These are phyloP conservation scores for Chloroidium sp. DNA, from an alignment of 163 green algal species.

Conservation along the genomic window DNA sequence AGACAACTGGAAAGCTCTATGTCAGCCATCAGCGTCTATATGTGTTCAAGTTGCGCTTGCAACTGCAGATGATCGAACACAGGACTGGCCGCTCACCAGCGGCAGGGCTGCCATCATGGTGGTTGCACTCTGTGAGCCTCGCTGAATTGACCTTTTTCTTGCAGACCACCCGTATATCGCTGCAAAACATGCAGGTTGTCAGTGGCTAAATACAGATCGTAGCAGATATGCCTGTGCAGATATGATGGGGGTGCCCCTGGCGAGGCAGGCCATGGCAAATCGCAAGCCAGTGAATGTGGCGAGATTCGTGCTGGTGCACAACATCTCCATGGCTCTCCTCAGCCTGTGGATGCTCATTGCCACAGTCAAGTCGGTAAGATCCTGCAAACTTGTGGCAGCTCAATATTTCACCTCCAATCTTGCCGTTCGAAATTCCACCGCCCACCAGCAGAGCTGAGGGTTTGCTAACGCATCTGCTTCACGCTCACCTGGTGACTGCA, in stretches of 20 bases:
- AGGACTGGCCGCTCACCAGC: slow-evolving; percentile 22
- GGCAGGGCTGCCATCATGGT: slow-evolving; percentile 11
- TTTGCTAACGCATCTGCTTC: too few relatives aligned
- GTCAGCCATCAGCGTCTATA: too few relatives aligned
- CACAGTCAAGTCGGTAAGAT: neutral
- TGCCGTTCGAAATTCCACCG: too few relatives aligned
- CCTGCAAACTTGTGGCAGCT: too few relatives aligned
- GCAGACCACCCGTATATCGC: neutral
- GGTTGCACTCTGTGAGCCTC: slow-evolving; percentile 13
- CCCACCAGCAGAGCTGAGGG: too few relatives aligned
- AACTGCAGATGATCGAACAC: slow-evolving; percentile 18
- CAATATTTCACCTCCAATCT: too few relatives aligned
- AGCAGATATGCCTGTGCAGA: slow-evolving; percentile 16
- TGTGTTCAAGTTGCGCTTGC: too few relatives aligned
- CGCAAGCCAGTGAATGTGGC: slow-evolving; percentile 32
- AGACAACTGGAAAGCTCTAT: too few relatives aligned
- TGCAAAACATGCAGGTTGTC: neutral
- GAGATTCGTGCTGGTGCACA: slow-evolving; percentile 24
- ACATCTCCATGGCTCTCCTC: slow-evolving; percentile 28
- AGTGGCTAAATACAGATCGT: neutral
- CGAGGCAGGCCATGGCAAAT: slow-evolving; percentile 21
- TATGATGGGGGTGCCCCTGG: slow-evolving; percentile 21
- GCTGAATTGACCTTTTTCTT: neutral
- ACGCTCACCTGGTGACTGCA: neutral
- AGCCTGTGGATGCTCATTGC: slow-evolving; percentile 36